Evolutionary conservation across 129 eudicot genomes (phyloP).

Genomic region (Flaveria sonorensis): DNA sequence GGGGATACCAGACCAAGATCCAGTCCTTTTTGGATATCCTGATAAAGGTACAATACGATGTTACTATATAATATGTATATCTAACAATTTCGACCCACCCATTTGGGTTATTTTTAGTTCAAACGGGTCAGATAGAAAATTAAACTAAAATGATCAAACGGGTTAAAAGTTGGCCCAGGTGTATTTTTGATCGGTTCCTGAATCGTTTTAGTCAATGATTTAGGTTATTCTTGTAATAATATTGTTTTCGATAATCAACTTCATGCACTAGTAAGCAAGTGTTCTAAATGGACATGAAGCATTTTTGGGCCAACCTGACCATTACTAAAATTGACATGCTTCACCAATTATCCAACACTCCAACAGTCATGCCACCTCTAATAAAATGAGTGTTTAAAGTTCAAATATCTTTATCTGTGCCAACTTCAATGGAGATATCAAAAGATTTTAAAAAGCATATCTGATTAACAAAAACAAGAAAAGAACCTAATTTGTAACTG

Average conservation of each 20-base stretch:
- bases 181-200: background rate
- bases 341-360: background rate
- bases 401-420: background rate
- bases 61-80: background rate
- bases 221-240: constrained; percentile 1
- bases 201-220: background rate
- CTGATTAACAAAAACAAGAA: constrained; percentile 10
- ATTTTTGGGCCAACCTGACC: background rate
- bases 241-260: too few species aligned
- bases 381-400: background rate
- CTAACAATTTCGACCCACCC: background rate
- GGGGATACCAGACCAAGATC: constrained; percentile 99
- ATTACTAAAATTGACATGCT: background rate
- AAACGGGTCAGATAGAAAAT: background rate
- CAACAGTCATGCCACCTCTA: background rate
- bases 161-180: background rate
- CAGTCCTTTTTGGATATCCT: constrained; percentile 94
- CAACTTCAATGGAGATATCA: background rate
- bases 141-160: background rate
- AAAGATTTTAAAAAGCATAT: background rate
- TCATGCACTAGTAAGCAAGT: background rate
- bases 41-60: constrained; percentile 21
- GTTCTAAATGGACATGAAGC: background rate
- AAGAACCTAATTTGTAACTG: constrained; percentile 4
- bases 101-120: background rate